These are phyloP conservation scores for Francoa sonchifolia DNA, from an alignment of 441 rosid species.

Conservation along the genomic window DNA sequence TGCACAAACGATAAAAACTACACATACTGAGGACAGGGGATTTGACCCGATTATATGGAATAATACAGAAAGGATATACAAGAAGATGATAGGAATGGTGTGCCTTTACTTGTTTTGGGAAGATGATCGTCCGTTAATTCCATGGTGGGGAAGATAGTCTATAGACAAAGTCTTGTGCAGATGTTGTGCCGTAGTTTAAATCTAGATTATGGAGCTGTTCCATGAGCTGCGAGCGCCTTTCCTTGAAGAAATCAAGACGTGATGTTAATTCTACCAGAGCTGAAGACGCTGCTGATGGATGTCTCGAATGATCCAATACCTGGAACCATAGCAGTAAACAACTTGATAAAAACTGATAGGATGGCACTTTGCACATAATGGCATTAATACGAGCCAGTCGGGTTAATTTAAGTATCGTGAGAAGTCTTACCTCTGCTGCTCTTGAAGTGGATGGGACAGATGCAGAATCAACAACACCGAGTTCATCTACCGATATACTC, in stretches of 20 bases:
- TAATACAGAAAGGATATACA: conserved; percentile 36
- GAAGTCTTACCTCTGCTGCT: conserved; percentile 48
- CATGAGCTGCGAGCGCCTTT: conserved; percentile 14
- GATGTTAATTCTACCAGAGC: conserved; percentile 14
- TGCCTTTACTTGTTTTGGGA: no score
- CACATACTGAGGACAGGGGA: no score
- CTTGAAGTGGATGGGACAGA: conserved; percentile 65
- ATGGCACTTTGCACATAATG: no score
- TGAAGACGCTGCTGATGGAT: conserved; percentile 10
- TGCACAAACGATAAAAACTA: neutral
- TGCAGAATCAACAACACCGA: conserved; percentile 51
- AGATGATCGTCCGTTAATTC: no score
- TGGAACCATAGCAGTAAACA: conserved; percentile 9
- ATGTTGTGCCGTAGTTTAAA: conserved; percentile 8
- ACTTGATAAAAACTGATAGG: no score
- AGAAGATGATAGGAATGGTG: conserved; percentile 7
- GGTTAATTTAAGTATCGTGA: no score
- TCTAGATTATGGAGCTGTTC: conserved; percentile 15
- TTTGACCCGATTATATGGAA: no score
- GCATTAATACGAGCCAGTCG: no score
- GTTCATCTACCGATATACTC: conserved; percentile 47
- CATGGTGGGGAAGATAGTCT: conserved; percentile 11
- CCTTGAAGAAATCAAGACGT: conserved; percentile 15
- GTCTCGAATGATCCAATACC: conserved; percentile 12
- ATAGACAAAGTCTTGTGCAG: conserved; percentile 12